Conservation (phyloP, 192 early-diverging fungal genomes). For the Coemansia sp. region DNA sequence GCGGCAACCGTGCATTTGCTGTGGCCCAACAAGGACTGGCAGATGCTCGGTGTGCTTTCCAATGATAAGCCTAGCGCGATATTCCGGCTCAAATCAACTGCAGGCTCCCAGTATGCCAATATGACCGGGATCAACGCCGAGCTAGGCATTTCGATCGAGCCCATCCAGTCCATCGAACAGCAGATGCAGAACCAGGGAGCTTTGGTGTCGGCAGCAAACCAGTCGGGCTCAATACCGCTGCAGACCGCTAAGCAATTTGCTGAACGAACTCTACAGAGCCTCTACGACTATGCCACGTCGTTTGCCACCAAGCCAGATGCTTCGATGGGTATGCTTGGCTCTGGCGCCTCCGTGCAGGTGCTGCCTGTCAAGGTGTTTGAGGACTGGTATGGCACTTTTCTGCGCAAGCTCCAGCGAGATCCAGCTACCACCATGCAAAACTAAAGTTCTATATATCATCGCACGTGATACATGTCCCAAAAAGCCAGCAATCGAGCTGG, state of each 20-base stretch:
- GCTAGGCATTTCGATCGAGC: conserved; percentile 94
- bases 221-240: conserved; percentile 11
- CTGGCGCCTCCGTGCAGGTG: conserved; percentile 40
- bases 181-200: conserved; percentile 27
- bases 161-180: conserved; percentile 68
- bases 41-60: conserved; percentile 72
- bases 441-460: background rate
- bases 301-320: conserved; percentile 59
- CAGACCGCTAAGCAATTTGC: conserved; percentile 59
- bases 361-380: conserved; percentile 71
- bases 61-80: conserved; percentile 84
- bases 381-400: conserved; percentile 76
- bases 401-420: conserved; percentile 72
- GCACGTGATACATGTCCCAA: conserved; percentile 28
- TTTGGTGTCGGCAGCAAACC: conserved; percentile 23
- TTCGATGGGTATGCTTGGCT: conserved; percentile 50
- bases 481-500: conserved; percentile 6
- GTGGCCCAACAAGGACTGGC: conserved; percentile 82
- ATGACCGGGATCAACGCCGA: conserved; percentile 55
- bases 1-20: conserved; percentile 92
- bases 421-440: conserved; percentile 43
- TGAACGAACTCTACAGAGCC: conserved; percentile 61
- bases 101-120: conserved; percentile 3
- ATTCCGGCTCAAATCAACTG: conserved; percentile 59
- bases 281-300: conserved; percentile 76